Conservation (phyloP, 179 eudicot genomes). For the Camellia oleifera region DNA sequence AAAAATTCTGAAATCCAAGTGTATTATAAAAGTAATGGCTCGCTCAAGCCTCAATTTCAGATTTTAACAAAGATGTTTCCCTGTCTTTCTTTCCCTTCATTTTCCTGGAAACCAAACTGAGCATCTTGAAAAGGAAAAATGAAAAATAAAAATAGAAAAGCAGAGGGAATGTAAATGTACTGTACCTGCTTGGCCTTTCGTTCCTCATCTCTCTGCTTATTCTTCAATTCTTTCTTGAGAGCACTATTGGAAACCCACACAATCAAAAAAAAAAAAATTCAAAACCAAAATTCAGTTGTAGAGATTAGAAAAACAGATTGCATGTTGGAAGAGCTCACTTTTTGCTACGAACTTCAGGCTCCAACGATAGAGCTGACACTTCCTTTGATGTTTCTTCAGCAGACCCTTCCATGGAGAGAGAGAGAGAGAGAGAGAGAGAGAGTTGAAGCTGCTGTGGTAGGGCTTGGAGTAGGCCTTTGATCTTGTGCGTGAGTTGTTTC, state of each 20-base stretch:
- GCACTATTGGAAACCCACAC: conserved; percentile 27
- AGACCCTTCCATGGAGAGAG: conserved; percentile 9
- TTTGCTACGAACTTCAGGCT: conserved; percentile 29
- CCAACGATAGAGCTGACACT: conserved; percentile 12
- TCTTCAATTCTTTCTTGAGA: conserved; percentile 45
- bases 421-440: not conserved
- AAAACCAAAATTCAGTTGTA: too few relatives aligned
- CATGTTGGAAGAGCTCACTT: conserved; percentile 16
- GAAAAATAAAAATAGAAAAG: not conserved
- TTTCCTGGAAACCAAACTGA: not conserved
- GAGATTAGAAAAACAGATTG: too few relatives aligned
- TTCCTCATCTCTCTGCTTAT: conserved; percentile 63
- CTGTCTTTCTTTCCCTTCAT: not conserved
- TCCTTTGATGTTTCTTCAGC: conserved; percentile 18
- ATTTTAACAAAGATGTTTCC: not conserved
- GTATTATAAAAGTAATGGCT: not conserved
- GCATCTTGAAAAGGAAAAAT: not conserved
- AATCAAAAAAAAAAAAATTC: too few relatives aligned
- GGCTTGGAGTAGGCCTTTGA: not conserved
- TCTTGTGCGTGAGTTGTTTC: too few relatives aligned
- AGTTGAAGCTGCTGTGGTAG: not conserved
- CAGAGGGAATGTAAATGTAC: not conserved
- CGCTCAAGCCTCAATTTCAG: not conserved
- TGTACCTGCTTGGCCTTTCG: conserved; percentile 54
- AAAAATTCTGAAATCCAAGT: not conserved